Base-by-base conservation (phyloP, 768 basidiomycete species). In the Dacryopinax primogenitus region DNA sequence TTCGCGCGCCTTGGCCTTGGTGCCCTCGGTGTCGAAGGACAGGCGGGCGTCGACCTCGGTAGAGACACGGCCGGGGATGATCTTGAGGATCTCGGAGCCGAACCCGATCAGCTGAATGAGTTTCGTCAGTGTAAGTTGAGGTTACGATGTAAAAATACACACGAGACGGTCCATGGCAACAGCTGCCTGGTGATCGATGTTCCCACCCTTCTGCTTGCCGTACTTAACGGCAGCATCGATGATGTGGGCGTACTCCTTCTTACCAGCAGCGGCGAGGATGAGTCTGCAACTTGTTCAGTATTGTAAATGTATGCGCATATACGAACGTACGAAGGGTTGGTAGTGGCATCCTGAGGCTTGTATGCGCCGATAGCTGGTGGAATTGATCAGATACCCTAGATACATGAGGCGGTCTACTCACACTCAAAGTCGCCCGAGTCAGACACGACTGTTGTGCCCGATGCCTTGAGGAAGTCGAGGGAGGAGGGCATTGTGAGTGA, bases 291-390 rank as follows among this genome's bases (percentile, higher is more conserved):
- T 34, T 21, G 30, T 12, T 62, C 39, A 65, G 37, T 33, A 62
- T 34, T n/a, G 23, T 66, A 62, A 34, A 18, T 62, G 63, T 13
- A 63, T 64, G 33, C 18, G 63, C 34, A 64, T 61, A 32, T 7
- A 28, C 69, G 69, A 69, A 73, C 71, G 75, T 93, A 77, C 34
- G 91, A 93, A 18, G 96, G 96, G 81, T 98, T 99, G 69, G 96
- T 99, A 47, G 96, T 98, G 23, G 95, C 95, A 80, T 97, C 95
- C 86, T 90, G 92, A 71, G 95, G 95, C 80, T 96, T 94, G 86
- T 95, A 97, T 68, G 82, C 86, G 78, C 86, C 92, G 81, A 97
- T 96, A 69, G 88, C 91, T 93, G 75, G 69, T 71, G n/a, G 34
- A 32, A 65, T 16, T n/a, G 21, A 36, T 58, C 26, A 64, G 47